Evolutionary conservation across 441 rosid genomes (phyloP).

Genomic region (Euphorbia schlechtendalii): DNA sequence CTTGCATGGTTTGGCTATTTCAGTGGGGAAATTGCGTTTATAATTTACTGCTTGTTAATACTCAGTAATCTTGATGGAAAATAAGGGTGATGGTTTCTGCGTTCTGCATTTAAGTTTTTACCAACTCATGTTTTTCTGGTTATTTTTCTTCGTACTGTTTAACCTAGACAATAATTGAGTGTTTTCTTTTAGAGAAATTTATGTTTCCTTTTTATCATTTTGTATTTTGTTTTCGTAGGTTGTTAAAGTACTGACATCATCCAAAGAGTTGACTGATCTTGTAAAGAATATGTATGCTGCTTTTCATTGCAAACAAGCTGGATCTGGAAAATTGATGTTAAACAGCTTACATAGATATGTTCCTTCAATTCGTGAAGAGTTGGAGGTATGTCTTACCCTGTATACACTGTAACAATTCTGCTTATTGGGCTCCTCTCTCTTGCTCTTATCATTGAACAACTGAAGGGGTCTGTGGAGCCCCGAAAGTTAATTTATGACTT

Average conservation of each 20-base stretch:
- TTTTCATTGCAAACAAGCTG: conserved; percentile 56
- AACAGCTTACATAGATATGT: conserved; percentile 43
- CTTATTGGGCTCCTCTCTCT: no score
- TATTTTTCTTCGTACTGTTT: not conserved
- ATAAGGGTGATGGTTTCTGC: no score
- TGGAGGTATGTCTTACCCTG: no score
- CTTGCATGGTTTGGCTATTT: not conserved
- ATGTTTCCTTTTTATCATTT: conserved; percentile 4
- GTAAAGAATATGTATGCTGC: conserved; percentile 55
- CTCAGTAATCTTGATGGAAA: not conserved
- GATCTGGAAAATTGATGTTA: conserved; percentile 41
- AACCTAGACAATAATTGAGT: not conserved
- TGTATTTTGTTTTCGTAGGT: conserved; percentile 36
- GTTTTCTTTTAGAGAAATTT: not conserved
- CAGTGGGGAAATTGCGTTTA: not conserved
- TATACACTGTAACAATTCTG: no score
- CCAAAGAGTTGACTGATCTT: conserved; percentile 58
- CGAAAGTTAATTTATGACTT: no score
- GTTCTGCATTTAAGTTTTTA: not conserved
- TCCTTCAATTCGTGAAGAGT: conserved; percentile 65
- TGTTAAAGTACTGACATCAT: conserved; percentile 54
- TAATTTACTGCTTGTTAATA: not conserved
- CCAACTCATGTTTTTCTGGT: not conserved
- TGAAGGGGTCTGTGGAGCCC: no score
- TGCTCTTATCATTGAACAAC: no score